Base-by-base conservation (phyloP, 345 rosid genomes). In the Citrus unshiu region DNA sequence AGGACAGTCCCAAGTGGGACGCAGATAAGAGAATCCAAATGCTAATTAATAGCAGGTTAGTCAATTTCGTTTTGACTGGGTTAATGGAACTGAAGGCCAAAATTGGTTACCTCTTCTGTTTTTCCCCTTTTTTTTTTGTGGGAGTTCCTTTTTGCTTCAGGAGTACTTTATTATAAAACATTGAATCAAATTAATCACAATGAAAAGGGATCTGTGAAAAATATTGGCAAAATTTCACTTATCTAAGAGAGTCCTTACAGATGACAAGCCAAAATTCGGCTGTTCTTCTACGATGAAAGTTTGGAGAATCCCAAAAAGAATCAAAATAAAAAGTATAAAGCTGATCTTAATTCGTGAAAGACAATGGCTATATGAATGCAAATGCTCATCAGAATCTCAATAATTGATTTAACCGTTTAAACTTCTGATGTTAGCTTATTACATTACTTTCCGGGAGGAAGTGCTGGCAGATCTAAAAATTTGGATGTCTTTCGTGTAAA, bases 401-500 rank as follows among this genome's bases (percentile, higher is more conserved):
- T 7, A 0, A 59, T 12, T n/a, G 27, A 30, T 60, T 59, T 59
- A 16, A 73, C 22, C 13, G 22, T 59, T 43, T 29, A 39, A 56
- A 68, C 62, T 32, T 37, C 69, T 30, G 67, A 25, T 39, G 12
- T 57, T 35, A 22, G 72, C 32, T 46, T 13, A 46, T 86, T 83
- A 95, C 68, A 86, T 84, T 65, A 86, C 82, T 89, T 95, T 93
- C 72, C 88, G 79, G 70, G 90, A 84, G 27, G 86, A 86, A 14
- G 86, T 76, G 51, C 82, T 58, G 22, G 82, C 79, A 21, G 93
- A 82, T 71, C 81, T 72, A 46, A 46, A 46, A 13, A 86, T 80
- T 69, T 86, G 88, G 80, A 95, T 93, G 88, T 81, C 91, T 77
- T 81, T 90, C 5, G 98, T 92, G 92, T 92, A 95, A 57, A 92